Base-by-base conservation (phyloP, 2,329 filamentous ascomycete genomes). In the Grosmannia clavigera region DNA sequence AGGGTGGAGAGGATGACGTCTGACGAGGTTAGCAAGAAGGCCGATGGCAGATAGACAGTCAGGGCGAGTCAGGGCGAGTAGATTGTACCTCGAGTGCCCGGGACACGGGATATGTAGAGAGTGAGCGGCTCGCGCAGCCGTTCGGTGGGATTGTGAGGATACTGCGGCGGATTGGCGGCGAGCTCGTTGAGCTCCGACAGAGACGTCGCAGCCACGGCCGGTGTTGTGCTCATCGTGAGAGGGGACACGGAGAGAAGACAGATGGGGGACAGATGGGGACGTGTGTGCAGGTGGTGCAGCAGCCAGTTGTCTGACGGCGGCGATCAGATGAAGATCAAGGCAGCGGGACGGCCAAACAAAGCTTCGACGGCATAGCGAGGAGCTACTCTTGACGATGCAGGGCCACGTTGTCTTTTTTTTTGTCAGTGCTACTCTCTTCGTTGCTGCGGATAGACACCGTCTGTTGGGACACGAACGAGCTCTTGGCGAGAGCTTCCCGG, bases 1-100 rank as follows among this genome's bases (percentile, higher is more conserved):
- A 94, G 81, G 0, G 94, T 89, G 1, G 92, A 95, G 54, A 99
- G 83, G 66, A 96, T 95, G 61, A 96, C 81, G 78, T 96, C 92
- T 94, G 52, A 67, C 50, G 40, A 27, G 31, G 50, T 68, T 62
- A 64, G 65, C 58, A 65, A 65, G 59, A 16, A 3, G 16, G 38
- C 12, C 31, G 43, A 3, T 1, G 55, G 29, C 4, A 31, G 25
- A 33, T 10, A 25, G 16, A 40, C 7, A 50, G 25, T 22, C 46
- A n/a, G 46, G 46, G 19, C 19, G 7, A 50, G 25, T 22, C 46
- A n/a, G 46, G 46, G 19, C 19, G 7, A 7, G 43, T n/a, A 7
- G 3, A 2, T 9, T 19, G 6, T 46, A 92, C 90, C 90, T 85
- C 85, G 84, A 64, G 88, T 95, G 27, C 92, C 92, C 1, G 94